Conservation (phyloP, 306 rosid genomes). For the Pueraria montana region DNA sequence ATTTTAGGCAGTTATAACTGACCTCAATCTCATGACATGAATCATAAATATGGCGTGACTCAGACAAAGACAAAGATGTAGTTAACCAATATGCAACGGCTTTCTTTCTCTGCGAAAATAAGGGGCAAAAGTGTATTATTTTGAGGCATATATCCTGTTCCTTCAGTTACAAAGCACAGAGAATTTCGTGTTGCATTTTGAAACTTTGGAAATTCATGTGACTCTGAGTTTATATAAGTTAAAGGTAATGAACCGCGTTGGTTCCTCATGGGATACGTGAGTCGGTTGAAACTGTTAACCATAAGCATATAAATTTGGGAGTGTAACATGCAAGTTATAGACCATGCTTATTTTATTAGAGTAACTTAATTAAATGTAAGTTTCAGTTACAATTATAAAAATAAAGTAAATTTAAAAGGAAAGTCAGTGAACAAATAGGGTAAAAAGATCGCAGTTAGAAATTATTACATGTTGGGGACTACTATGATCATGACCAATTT, state of each 20-base stretch:
- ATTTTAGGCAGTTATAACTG: conserved; percentile 34
- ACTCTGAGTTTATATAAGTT: background rate
- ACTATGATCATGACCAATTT: too few relatives aligned
- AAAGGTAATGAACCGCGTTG: background rate
- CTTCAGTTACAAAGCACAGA: background rate
- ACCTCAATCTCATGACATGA: conserved; percentile 41
- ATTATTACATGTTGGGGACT: too few relatives aligned
- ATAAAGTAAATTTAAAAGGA: too few relatives aligned
- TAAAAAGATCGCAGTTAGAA: too few relatives aligned
- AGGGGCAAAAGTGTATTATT: conserved; percentile 35
- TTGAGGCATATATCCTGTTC: conserved; percentile 18
- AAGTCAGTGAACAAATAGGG: too few relatives aligned
- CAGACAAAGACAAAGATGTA: conserved; percentile 21
- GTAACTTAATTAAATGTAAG: too few relatives aligned
- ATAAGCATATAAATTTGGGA: background rate
- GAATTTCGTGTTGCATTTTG: conserved; percentile 30
- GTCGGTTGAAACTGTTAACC: background rate
- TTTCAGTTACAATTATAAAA: too few relatives aligned
- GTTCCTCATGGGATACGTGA: background rate
- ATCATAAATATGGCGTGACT: conserved; percentile 46
- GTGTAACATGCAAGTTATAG: background rate
- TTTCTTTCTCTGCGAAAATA: background rate
- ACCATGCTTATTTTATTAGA: background rate
- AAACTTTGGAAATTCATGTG: conserved; percentile 20
- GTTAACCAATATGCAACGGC: conserved; percentile 12